Base-by-base conservation (phyloP, 345 rosid genomes). In the Eucalyptus tenuipes region DNA sequence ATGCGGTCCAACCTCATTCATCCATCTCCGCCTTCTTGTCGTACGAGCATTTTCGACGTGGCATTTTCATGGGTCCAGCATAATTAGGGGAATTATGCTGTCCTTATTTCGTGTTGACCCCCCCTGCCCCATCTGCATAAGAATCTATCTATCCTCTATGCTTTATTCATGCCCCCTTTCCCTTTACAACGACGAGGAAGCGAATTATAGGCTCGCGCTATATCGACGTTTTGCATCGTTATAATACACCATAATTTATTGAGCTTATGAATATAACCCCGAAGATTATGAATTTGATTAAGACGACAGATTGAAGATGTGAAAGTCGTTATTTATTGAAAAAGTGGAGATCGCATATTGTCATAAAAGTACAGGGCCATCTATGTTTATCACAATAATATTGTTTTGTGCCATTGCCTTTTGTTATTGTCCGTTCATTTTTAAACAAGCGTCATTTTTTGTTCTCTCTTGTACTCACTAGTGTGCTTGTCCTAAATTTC, bases 291-390 rank as follows among this genome's bases (percentile, higher is more conserved):
- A 3, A 71, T 37, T 64, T 71, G 25, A 37, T 71, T 37, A 17
- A 18, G 14, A 71, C 1, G 25, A 2, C 2, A 7, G 1, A 9
- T 18, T 4, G 25, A 33, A 71, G 81, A 6, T 18, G 44, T 10
- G 44, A 16, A 68, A 33, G 2, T 68, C 3, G 7, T 33, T 68
- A 8, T 68, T 68, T n/a, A 13, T 15, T 66, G 40, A 66, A n/a
- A 66, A 15, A 15, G 20, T 3, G 40, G 10, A 66, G 18, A 66
- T 66, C 5, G 11, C 79, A 31, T 31, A 17, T 8, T 31, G 7
- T 31, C 2, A 0, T 4, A 1, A 66, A 66, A 16, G 79, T n/a
- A 15, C 3, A 3, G 5, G 3, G 6, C 3, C 0, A 16, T 66
- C 0, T 16, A 3, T 15, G 2, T 31, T 31, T 37, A 66, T 16